Evolutionary conservation across 78 protist species (phyloP), one percentile per base, ranked within the genome.

Genomic region (Guillardia theta): DNA sequence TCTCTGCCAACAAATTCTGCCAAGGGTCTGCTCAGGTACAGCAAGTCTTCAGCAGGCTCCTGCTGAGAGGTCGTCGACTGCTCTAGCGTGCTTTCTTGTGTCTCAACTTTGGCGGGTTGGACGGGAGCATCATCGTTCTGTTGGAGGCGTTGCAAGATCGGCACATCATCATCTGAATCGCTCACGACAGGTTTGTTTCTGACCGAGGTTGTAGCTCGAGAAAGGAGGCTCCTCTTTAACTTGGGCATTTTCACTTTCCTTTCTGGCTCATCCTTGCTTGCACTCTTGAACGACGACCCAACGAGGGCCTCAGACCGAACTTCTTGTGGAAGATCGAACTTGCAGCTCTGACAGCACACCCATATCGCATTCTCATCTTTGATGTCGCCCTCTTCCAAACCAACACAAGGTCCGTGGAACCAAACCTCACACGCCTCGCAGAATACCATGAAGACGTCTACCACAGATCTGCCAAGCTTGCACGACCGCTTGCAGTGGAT

Each of bases 331-430:
- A 78, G 90, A 18, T 78, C 90, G 45, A 44, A 37, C 48, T 78
- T 43, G 48, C 90, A 78, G n/a, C 33, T 37, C 24, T 43, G 48
- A 8, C 90, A 78, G 90, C 90, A 78, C 19, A 78, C 90, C 90
- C 90, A 78, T 36, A 30, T 27, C 4, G 45, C 1, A 10, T 78
- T 50, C 33, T 78, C 90, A 3, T 37, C 47, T 18, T 53, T 53
- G 48, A 78, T 43, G 48, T 43, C 24, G 1, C 39, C 48, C 43
- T n/a, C 39, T 6, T 37, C 90, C 12, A 78, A 45, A 18, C 50
- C 9, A 22, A 78, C 10, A 30, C 90, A 78, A 18, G 19, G 37
- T 10, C 44, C 90, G 33, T 78, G 90, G 48, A n/a, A 78, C 90
- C 90, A 78, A 10, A 43, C 18, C 30, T 15, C 18, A 30, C 90